Evolutionary conservation across 306 rosid species (phyloP).

Genomic region (Quercus rubra): DNA sequence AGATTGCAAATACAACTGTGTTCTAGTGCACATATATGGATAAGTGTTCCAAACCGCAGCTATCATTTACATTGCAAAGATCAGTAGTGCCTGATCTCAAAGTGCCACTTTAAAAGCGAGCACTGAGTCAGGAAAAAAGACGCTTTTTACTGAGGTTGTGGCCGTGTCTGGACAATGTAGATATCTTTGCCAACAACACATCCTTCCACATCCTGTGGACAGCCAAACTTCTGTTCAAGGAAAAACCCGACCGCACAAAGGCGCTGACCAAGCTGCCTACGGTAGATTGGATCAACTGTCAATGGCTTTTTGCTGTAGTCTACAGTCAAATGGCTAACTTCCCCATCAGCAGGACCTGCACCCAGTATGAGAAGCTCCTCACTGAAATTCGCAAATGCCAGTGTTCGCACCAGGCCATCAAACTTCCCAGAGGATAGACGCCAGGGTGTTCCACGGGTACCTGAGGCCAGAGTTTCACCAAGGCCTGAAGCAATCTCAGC

Average conservation of each 20-base stretch:
- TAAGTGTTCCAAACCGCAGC: neutral
- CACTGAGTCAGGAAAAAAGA: neutral
- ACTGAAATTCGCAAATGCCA: slow-evolving; percentile 90
- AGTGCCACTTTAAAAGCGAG: neutral
- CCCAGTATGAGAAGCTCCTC: slow-evolving; percentile 77
- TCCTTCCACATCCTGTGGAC: slow-evolving; percentile 90
- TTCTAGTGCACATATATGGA: neutral
- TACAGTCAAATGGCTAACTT: slow-evolving; percentile 72
- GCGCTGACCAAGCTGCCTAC: slow-evolving; percentile 78
- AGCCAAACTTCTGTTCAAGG: slow-evolving; percentile 81
- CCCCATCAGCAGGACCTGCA: slow-evolving; percentile 85
- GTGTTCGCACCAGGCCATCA: slow-evolving; percentile 63
- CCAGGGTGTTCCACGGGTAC: slow-evolving; percentile 96
- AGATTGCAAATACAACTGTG: neutral
- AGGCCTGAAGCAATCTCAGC: slow-evolving; percentile 96
- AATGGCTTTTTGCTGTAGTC: slow-evolving; percentile 89
- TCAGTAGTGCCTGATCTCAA: neutral
- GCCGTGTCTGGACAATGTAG: slow-evolving; percentile 84
- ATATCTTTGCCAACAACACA: slow-evolving; percentile 84
- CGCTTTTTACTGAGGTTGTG: slow-evolving; percentile 60
- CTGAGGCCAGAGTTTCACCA: slow-evolving; percentile 97
- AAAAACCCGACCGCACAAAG: slow-evolving; percentile 87
- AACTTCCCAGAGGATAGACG: slow-evolving; percentile 80
- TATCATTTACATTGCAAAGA: neutral
- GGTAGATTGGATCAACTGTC: slow-evolving; percentile 66